phyloP scores from a whole-genome alignment of 2,329 filamentous ascomycete genomes.

The Podosphaera leucotricha region DNA sequence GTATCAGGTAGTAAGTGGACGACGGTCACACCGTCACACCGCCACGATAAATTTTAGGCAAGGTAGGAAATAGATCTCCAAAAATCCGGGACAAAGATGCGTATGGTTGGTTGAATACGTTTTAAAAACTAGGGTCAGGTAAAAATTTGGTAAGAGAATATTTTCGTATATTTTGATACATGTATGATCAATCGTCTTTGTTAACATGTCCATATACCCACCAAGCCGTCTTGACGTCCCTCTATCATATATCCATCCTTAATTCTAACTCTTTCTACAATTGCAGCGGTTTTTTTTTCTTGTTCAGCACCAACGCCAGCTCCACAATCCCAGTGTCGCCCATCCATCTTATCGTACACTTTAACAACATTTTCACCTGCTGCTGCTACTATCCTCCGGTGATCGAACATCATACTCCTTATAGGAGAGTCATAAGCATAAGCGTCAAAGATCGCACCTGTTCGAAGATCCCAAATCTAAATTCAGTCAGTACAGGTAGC shows the following conservation, averaged over 20 bases:
- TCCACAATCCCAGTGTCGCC: constrained; percentile 89
- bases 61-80: too few relatives aligned
- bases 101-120: too few relatives aligned
- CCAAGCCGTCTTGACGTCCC: constrained; percentile 63
- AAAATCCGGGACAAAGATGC: too few relatives aligned
- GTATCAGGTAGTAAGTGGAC: too few relatives aligned
- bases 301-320: constrained; percentile 51
- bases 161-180: background rate
- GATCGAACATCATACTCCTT: constrained; percentile 94
- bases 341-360: constrained; percentile 94
- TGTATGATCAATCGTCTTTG: background rate
- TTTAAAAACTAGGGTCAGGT: too few relatives aligned
- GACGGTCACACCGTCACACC: too few relatives aligned
- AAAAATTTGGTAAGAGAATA: background rate
- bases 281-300: constrained; percentile 36
- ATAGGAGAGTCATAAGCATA: constrained; percentile 86
- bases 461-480: constrained; percentile 98
- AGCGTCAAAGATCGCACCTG: constrained; percentile 82
- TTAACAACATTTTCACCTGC: constrained; percentile 88
- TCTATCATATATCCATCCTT: constrained; percentile 89
- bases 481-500: constrained; percentile 9
- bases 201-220: constrained; percentile 75
- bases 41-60: too few relatives aligned
- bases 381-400: constrained; percentile 67
- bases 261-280: constrained; percentile 69